A percentile compares a stretch with the other conserved stretches of the same genome.
Conservation (phyloP, 306 rosid species). For the cucumber (Cucumis sativus) region Cucumber_9930_V3 NC_026657.2:13342501-13343000, state of each 20-base stretch:
- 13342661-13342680: background rate
- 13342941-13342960: slow-evolving; percentile 15
- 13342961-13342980: slow-evolving; percentile 26
- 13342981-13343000: slow-evolving; percentile 26
- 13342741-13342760: background rate
- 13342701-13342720: background rate
- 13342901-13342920: background rate
- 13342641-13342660: background rate
- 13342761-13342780: background rate
- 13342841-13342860: background rate
- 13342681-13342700: background rate
- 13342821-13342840: background rate
- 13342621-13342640: background rate
- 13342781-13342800: background rate
- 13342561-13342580: background rate
- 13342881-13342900: background rate
- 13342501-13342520: background rate
- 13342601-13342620: background rate
- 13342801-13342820: background rate
- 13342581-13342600: background rate
- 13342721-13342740: background rate
- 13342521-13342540: background rate
- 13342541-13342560: background rate
- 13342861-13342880: background rate
- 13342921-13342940: background rate